A percentile compares a stretch with the other conserved stretches of the same genome.
Evolutionary conservation across 2,329 filamentous ascomycete species (phyloP).

Genomic region (Xylariomycetidae sp.): DNA sequence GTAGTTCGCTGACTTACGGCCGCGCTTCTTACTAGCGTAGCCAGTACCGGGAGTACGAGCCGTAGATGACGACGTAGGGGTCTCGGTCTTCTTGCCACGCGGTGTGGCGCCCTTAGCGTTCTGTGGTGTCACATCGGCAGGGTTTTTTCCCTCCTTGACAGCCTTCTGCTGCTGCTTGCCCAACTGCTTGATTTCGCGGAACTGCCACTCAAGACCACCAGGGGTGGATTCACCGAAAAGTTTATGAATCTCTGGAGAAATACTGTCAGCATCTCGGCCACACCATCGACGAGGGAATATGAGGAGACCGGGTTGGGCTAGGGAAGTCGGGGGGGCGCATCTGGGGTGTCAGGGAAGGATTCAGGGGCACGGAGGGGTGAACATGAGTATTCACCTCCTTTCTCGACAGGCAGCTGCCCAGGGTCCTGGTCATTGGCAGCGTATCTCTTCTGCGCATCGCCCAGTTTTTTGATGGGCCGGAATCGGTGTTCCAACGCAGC

Average conservation of each 20-base stretch:
- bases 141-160: constrained; percentile 40
- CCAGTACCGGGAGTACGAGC: too few relatives aligned
- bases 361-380: background rate
- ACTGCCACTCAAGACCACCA: constrained; percentile 57
- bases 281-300: too few relatives aligned
- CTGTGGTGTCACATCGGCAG: constrained; percentile 32
- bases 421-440: constrained; percentile 23
- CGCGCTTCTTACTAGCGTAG: background rate
- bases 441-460: constrained; percentile 19
- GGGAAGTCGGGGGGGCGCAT: background rate
- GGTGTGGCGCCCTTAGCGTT: constrained; percentile 14
- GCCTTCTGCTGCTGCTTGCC: constrained; percentile 43
- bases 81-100: constrained; percentile 5
- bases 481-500: constrained; percentile 48
- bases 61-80: constrained; percentile 2
- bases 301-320: too few relatives aligned
- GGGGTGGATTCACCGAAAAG: constrained; percentile 56
- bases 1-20: background rate
- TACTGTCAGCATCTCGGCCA: too few relatives aligned
- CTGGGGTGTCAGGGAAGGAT: background rate
- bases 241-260: constrained; percentile 56
- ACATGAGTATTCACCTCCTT: constrained; percentile 33
- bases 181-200: constrained; percentile 50
- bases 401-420: constrained; percentile 32
- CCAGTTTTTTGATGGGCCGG: constrained; percentile 40